These are phyloP conservation scores for Picea mariana DNA, from an alignment of 83 land plant genomes.

Conservation along the genomic window DNA sequence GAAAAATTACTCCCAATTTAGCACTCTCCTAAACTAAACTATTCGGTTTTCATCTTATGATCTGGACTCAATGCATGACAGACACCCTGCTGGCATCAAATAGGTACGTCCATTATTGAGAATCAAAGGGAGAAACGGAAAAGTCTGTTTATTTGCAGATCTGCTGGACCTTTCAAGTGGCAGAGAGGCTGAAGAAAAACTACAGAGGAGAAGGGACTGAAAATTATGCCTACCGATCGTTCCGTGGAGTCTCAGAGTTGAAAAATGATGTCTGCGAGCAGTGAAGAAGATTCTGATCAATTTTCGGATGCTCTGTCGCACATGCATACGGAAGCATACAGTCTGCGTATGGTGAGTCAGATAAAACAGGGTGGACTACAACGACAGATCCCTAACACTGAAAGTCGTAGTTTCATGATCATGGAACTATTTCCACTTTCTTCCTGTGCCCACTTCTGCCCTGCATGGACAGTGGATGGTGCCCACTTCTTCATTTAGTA, in stretches of 20 bases:
- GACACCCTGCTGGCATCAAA: not conserved
- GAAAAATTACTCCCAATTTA: too few species aligned
- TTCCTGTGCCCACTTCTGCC: not conserved
- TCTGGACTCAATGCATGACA: not conserved
- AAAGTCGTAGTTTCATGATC: not conserved
- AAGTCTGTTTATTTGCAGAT: not conserved
- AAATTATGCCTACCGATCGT: not conserved
- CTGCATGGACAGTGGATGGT: too few species aligned
- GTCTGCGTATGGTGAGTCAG: not conserved
- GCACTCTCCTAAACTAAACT: too few species aligned
- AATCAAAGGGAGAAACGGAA: not conserved
- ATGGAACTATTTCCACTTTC: not conserved
- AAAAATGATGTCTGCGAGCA: too few species aligned
- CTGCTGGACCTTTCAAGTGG: not conserved
- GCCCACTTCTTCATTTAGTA: too few species aligned
- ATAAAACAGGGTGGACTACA: not conserved
- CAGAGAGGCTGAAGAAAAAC: not conserved
- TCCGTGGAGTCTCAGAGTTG: not conserved
- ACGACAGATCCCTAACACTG: not conserved
- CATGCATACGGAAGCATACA: not conserved
- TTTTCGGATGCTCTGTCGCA: constrained; percentile 4
- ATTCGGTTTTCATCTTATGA: too few species aligned
- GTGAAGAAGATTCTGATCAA: not conserved
- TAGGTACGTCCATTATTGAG: not conserved
- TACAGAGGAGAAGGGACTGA: not conserved